A percentile compares a stretch with the other conserved stretches of the same genome.
phyloP scores from a whole-genome alignment of 2,329 filamentous ascomycete genomes.

The Penicillium digitatum region DNA sequence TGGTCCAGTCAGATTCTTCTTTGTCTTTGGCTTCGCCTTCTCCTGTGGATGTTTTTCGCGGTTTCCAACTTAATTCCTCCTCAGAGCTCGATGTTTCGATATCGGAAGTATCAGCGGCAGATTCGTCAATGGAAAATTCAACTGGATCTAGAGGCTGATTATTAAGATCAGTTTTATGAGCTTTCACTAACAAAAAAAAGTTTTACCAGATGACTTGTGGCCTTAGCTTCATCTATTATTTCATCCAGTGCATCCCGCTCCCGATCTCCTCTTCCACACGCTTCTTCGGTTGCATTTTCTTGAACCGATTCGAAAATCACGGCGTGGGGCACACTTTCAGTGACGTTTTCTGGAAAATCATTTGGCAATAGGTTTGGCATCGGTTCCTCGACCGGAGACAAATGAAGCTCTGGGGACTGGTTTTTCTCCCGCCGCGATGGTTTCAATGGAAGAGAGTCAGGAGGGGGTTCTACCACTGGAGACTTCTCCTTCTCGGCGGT shows the following conservation, averaged over 20 bases:
- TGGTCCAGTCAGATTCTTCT: constrained; percentile 31
- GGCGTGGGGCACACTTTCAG: background rate
- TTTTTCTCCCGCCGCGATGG: constrained; percentile 16
- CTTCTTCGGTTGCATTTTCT: background rate
- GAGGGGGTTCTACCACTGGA: constrained; percentile 4
- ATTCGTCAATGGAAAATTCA: constrained; percentile 26
- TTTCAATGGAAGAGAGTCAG: constrained; percentile 31
- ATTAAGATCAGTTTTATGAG: background rate
- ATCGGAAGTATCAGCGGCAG: constrained; percentile 15
- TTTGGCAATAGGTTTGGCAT: background rate
- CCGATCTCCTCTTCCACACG: background rate
- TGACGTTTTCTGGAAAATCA: background rate
- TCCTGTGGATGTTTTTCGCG: background rate
- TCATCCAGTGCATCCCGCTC: constrained; percentile 58
- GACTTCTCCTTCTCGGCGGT: constrained; percentile 11
- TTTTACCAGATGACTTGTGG: constrained; percentile 54
- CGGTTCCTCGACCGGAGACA: constrained; percentile 6
- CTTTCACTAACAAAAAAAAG: background rate
- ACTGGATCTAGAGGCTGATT: constrained; percentile 32
- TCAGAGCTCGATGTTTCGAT: constrained; percentile 12
- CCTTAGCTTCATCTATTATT: constrained; percentile 60
- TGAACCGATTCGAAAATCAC: background rate
- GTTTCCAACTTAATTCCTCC: constrained; percentile 5
- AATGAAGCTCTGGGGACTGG: constrained; percentile 16
- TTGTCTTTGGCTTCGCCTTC: background rate